Evolutionary conservation across 257 asterid genomes (phyloP), one percentile per base, ranked within the genome.

Genomic region (Henckelia pumila): DNA sequence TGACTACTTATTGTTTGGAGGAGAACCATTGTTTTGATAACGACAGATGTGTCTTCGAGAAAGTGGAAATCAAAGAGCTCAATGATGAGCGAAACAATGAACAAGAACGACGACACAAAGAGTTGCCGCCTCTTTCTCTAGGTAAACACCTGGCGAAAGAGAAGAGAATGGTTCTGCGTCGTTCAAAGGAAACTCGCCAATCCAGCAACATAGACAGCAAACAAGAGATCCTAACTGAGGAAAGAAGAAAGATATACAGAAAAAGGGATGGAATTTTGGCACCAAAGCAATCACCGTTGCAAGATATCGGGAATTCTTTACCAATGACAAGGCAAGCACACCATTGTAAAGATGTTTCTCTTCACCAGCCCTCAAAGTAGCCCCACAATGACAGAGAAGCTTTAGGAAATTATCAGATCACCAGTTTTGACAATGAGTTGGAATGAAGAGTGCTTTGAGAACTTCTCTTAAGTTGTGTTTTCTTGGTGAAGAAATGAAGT

Each of bases 141-240:
- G 91, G 87, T 30, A 92, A 80, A 63, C 97, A 85, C 56, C 82
- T 92, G 0, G 93, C 90, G 7, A 88, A 81, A 78, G 98, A 87
- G 84, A 88, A 86, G 71, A 73, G 80, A 47, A 74, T 78, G 72
- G 75, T 79, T 26, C 55, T 69, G 35, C 77, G 71, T 10, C 84
- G 69, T 22, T 29, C 71, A 2, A 81, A 72, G 76, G 87, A 83
- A 55, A 78, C 76, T 29, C 62, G 52, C 7, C 66, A 62, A 3
- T 49, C 63, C 33, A 29, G 55, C 7, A 77, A 72, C 26, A 63
- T 64, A 62, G 52, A 64, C 24, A 47, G 68, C 61, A 68, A 35
- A n/a, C 68, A 44, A 32, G 86, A 74, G 49, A 37, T 65, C 63
- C 59, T 30, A n/a, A 64, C 49, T 28, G 79, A 65, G 30, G 73